Evolutionary conservation across 2,329 filamentous ascomycete genomes (phyloP), one percentile per base, ranked within the genome.

Genomic region (Nannizziopsis arthrosporioides): DNA sequence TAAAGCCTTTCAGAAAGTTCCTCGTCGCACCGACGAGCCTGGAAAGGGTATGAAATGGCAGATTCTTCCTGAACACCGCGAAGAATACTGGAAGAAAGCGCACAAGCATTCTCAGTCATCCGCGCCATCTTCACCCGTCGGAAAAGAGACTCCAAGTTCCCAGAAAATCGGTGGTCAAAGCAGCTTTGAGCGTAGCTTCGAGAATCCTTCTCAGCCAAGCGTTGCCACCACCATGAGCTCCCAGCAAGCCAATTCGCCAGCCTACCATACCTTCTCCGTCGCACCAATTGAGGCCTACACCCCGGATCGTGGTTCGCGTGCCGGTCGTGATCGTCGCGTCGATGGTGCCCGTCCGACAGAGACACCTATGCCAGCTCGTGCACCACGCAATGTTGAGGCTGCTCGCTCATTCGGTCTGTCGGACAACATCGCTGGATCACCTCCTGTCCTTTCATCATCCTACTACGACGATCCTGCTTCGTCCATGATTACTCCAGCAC

Each of bases 11-110:
- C 82, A 88, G 57, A 98, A 98, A 65, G 84, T 94, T 7, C 85
- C 92, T 2, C 82, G 92, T 41, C 82, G 85, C 12, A 94, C 88
- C 0, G 87, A 96, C 57, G 92, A 98, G 63, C 92, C 92, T 17
- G 92, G 92, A 10, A 98, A 98, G 64, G 92, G 92, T 22, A 96
- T 95, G 88, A 96, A 96, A 63, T 98, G 92, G 92, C 86, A 90
- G 66, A 89, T 98, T 60, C 81, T 86, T 3, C 76, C 85, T 1
- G 85, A 93, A 54, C 77, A 82, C 55, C 81, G 84, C 42, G 86
- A 95, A 14, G 90, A 94, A 46, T 94, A 95, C 73, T 76, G 87
- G 51, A 84, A 84, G 62, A 85, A 84, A 56, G 61, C 64, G 35
- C 65, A 68, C 30, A 70, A 68, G 48, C 67, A 68, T 10, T 63